Percentiles rank a stretch among this genome's conserved stretches.
These are phyloP conservation scores for Globisporangium uncinulatum DNA, from an alignment of 352 stramenopile species.

Conservation along the genomic window DNA sequence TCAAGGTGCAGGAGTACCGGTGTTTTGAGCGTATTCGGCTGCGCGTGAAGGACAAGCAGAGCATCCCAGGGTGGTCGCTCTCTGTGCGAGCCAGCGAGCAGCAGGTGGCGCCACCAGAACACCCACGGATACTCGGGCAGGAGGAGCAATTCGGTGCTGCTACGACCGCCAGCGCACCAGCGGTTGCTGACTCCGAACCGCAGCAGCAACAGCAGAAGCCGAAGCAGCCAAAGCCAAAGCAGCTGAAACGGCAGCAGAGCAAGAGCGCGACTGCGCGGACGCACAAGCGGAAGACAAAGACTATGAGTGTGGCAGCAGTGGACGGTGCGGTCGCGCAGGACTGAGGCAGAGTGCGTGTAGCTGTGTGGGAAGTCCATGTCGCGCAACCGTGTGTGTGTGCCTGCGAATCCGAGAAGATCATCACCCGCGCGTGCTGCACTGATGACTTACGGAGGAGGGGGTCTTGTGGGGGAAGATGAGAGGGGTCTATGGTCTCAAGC, in stretches of 20 bases:
- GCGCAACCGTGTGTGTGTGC: background rate
- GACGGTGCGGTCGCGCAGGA: constrained; percentile 3
- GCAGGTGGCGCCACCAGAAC: background rate
- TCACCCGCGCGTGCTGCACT: too few relatives aligned
- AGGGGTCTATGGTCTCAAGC: too few relatives aligned
- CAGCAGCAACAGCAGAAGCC: background rate
- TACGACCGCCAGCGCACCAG: constrained; percentile 6
- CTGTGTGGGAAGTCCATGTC: background rate
- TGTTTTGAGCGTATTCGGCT: constrained; percentile 69
- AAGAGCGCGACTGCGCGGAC: background rate
- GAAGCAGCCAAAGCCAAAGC: constrained; percentile 1
- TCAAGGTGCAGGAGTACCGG: constrained; percentile 62
- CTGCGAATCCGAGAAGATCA: too few relatives aligned
- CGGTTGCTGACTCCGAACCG: background rate
- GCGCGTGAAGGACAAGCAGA: constrained; percentile 73
- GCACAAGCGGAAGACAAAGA: constrained; percentile 9
- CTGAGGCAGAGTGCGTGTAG: background rate
- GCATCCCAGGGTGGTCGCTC: constrained; percentile 74
- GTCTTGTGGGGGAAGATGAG: too few relatives aligned
- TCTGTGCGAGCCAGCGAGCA: background rate
- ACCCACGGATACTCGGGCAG: background rate
- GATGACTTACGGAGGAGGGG: background rate
- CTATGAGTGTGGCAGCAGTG: background rate
- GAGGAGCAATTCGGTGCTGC: background rate
- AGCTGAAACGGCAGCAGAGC: background rate